These are phyloP conservation scores for Crassisporium funariophilum DNA, from an alignment of 768 basidiomycete species.

Conservation along the genomic window DNA sequence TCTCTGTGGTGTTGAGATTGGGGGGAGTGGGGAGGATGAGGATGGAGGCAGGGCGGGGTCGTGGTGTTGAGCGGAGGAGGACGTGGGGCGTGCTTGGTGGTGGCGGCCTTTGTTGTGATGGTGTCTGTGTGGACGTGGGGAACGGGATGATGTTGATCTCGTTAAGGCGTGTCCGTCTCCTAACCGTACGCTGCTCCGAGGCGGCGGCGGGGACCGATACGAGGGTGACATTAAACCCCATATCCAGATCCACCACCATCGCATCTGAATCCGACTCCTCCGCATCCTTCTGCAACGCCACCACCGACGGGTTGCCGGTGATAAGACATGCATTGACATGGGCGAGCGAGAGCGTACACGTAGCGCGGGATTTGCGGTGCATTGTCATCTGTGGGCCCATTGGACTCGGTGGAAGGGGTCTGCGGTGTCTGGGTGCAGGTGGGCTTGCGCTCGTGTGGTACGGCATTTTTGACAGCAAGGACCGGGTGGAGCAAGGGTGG, in stretches of 20 bases:
- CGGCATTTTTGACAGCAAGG: too few relatives aligned
- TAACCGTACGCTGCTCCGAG: not conserved
- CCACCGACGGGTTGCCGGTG: not conserved
- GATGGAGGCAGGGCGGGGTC: not conserved
- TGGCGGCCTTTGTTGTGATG: not conserved
- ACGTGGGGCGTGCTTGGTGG: slow-evolving; percentile 4
- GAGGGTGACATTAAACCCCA: not conserved
- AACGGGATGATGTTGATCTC: slow-evolving; percentile 14
- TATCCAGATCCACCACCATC: not conserved
- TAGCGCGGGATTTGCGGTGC: slow-evolving; percentile 11
- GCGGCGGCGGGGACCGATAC: not conserved
- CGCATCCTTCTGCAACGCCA: not conserved
- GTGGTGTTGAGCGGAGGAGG: slow-evolving; percentile 7
- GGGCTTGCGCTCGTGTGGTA: too few relatives aligned
- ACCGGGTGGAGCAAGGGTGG: too few relatives aligned
- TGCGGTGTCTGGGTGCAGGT: too few relatives aligned
- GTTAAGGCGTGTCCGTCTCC: not conserved
- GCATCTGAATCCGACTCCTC: not conserved
- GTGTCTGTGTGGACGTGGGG: slow-evolving; percentile 9
- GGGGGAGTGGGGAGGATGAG: not conserved
- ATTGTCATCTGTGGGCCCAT: too few relatives aligned
- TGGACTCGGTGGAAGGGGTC: too few relatives aligned
- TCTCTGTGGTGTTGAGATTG: not conserved
- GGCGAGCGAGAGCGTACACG: slow-evolving; percentile 8
- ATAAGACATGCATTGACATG: slow-evolving; percentile 4